These are phyloP conservation scores for Boletus eberwhitei DNA, from an alignment of 768 basidiomycete species.

Conservation along the genomic window DNA sequence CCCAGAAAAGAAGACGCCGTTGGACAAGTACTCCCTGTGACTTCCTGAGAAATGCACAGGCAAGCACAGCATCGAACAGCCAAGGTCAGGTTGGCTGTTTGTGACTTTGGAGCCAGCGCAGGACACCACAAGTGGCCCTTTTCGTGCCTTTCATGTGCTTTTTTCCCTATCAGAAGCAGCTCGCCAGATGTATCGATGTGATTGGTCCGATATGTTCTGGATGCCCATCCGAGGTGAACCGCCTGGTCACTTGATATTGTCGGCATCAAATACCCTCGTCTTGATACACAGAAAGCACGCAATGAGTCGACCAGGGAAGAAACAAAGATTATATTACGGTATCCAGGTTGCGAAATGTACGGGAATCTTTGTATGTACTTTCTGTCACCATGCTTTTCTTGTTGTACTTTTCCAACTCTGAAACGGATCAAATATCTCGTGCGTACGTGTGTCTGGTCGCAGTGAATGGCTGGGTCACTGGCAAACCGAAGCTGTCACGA, in stretches of 20 bases:
- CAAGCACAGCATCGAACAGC: no score
- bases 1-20: no score
- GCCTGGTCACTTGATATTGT: background rate
- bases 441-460: background rate
- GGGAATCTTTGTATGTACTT: conserved; percentile 1
- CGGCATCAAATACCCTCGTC: background rate
- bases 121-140: no score
- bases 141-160: no score
- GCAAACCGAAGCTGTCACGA: background rate
- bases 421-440: background rate
- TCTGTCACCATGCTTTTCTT: background rate
- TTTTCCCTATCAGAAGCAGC: no score
- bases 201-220: background rate
- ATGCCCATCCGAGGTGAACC: background rate
- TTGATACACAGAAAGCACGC: background rate
- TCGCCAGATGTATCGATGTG: no score
- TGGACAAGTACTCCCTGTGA: no score
- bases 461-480: background rate
- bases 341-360: conserved; percentile 4
- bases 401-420: background rate
- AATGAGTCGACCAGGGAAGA: background rate
- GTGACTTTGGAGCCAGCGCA: no score
- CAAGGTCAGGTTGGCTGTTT: no score
- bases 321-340: conserved; percentile 7
- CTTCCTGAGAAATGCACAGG: no score